Evolutionary conservation across 768 basidiomycete species (phyloP).

Genomic region (Cystofilobasidium ferigula): DNA sequence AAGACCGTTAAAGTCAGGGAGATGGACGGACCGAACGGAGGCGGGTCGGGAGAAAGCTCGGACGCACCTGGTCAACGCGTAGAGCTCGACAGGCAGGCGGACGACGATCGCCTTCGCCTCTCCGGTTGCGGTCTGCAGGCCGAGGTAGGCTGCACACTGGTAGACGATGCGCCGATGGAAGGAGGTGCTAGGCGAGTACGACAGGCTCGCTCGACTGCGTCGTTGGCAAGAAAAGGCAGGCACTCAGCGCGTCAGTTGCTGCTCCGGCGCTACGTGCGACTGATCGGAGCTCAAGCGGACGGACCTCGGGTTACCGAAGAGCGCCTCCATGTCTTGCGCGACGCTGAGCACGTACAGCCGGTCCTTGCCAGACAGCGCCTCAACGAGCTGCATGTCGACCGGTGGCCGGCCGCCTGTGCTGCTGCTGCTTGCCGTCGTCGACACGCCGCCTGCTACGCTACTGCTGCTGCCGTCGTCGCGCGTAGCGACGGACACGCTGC

Average conservation of each 20-base stretch:
- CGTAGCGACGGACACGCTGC: background rate
- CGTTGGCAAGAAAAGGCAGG: background rate
- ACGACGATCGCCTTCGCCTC: slow-evolving; percentile 20
- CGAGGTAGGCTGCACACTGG: slow-evolving; percentile 24
- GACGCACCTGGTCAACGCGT: background rate
- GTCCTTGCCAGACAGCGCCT: slow-evolving; percentile 24
- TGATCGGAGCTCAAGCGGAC: background rate
- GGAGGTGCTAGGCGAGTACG: slow-evolving; percentile 18
- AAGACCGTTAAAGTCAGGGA: background rate
- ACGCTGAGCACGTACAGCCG: slow-evolving; percentile 21
- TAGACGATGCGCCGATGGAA: slow-evolving; percentile 25
- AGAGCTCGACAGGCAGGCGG: background rate
- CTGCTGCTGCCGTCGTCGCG: background rate
- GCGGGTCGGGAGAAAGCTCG: too few species aligned
- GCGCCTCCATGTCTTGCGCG: slow-evolving; percentile 19
- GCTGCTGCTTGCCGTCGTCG: too few species aligned
- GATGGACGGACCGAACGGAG: background rate
- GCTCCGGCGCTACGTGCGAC: background rate
- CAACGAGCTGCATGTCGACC: slow-evolving; percentile 22
- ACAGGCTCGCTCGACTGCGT: slow-evolving; percentile 5
- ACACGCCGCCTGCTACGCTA: background rate
- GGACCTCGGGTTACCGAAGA: slow-evolving; percentile 10
- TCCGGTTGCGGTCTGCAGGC: slow-evolving; percentile 15
- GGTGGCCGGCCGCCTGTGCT: background rate
- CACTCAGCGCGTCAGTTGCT: background rate